These are phyloP conservation scores for Linum usitatissimum DNA, from an alignment of 345 rosid species.

Conservation along the genomic window DNA sequence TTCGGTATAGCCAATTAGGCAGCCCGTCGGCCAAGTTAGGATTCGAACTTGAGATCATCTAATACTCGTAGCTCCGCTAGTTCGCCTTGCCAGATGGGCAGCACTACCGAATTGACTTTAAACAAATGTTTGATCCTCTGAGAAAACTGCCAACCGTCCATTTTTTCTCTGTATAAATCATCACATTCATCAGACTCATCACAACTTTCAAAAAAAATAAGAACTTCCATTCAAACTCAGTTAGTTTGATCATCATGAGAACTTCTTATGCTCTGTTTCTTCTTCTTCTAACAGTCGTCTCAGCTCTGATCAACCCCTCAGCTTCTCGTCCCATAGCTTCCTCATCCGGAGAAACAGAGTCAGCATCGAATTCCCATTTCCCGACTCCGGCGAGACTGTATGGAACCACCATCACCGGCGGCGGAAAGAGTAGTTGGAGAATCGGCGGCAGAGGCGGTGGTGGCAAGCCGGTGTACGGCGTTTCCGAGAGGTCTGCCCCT, in stretches of 20 bases:
- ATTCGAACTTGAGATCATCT: too few relatives aligned
- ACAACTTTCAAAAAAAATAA: not conserved
- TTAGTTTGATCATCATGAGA: slow-evolving; percentile 23
- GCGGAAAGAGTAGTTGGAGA: not conserved
- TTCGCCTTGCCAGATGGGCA: too few relatives aligned
- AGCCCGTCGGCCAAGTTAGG: too few relatives aligned
- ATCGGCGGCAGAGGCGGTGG: not conserved
- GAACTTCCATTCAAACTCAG: too few relatives aligned
- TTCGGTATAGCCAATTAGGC: too few relatives aligned
- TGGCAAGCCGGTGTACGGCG: slow-evolving; percentile 7
- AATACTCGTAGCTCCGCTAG: too few relatives aligned
- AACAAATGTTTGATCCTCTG: too few relatives aligned
- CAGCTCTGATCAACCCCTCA: slow-evolving; percentile 15
- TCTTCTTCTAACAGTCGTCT: slow-evolving; percentile 7
- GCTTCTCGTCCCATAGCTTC: slow-evolving; percentile 17
- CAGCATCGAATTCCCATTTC: slow-evolving; percentile 2
- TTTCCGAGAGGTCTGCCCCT: slow-evolving; percentile 27
- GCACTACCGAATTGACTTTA: too few relatives aligned
- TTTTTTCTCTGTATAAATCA: too few relatives aligned
- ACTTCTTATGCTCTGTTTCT: slow-evolving; percentile 14
- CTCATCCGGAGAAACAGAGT: not conserved
- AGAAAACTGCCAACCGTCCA: too few relatives aligned
- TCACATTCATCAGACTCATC: too few relatives aligned
- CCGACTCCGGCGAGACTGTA: slow-evolving; percentile 9
- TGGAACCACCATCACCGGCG: slow-evolving; percentile 1